Conservation (phyloP, 2,329 filamentous ascomycete species). For the Calonectria leucothoes region DNA sequence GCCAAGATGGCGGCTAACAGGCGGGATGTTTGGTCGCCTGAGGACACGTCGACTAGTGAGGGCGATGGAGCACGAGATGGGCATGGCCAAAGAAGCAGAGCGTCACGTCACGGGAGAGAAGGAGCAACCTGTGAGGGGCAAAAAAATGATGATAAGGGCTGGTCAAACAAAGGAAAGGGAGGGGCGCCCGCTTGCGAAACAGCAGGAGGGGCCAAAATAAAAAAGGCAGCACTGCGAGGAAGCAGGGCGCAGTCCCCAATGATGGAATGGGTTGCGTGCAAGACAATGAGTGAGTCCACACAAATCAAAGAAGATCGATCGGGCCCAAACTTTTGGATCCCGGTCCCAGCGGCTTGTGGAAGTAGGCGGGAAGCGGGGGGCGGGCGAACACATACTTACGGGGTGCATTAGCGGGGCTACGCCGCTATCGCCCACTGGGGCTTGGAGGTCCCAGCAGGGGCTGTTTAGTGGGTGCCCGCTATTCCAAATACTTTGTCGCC, state of each 20-base stretch:
- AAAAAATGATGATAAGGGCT: neutral
- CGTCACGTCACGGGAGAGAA: neutral
- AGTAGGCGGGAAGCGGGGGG: neutral
- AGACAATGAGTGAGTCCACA: neutral
- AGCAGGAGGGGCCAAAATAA: neutral
- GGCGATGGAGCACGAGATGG: neutral
- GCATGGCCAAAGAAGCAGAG: neutral
- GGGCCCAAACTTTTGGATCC: neutral
- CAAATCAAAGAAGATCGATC: neutral
- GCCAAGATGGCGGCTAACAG: neutral
- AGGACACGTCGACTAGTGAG: neutral
- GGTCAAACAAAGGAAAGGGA: neutral
- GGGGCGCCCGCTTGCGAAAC: neutral
- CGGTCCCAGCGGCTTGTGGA: neutral
- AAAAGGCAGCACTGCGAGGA: neutral
- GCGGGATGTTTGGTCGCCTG: neutral
- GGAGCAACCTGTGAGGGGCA: neutral
- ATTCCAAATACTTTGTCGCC: conserved; percentile 3
- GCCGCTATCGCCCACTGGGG: neutral
- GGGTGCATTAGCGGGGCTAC: neutral
- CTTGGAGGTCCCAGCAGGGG: neutral
- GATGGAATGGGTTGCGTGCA: neutral
- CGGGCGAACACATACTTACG: neutral
- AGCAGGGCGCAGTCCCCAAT: neutral
- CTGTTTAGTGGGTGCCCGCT: neutral